Base-by-base conservation (phyloP, 2,329 filamentous ascomycete species). In the Xylaria sp. region DNA sequence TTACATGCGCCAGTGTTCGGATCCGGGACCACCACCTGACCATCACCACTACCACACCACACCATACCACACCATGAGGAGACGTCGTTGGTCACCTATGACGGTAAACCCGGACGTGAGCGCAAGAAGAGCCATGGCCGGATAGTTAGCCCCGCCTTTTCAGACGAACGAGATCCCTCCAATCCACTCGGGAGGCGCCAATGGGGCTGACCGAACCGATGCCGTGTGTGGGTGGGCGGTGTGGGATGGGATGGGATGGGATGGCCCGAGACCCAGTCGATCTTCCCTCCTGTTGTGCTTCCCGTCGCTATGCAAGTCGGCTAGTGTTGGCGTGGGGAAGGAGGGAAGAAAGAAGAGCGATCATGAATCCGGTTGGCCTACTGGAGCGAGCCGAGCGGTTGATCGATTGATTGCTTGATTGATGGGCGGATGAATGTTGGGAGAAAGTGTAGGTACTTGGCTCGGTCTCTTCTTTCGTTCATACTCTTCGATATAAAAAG, bases 101-200 rank as follows among this genome's bases (percentile, higher is more conserved):
- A 28, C 28, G 5, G 28, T 28, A 28, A 28, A 28, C 28, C 28
- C 28, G 41, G 34, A 56, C 41, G 28, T 55, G 48, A 23, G 48
- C 23, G 58, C 57, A 58, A 13, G n/a, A 28, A 6, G 28, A 5
- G 48, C 64, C 50, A 57, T 51, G 54, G 52, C 52, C 46, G 51
- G 58, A 44, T 2, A 37, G 10, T 23, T 23, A 50, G 13, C 58
- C 65, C 54, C 39, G 61, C 48, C 28, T 28, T 28, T 4, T 48
- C 48, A 59, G 50, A 41, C 59, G 31, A 41, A 41, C 59, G 31
- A 41, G 34, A 37, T 37, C 46, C 13, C 23, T n/a, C 23, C 48
- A 46, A 25, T 67, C 67, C 60, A 69, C 39, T 69, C 48, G 41
- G 67, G 37, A 44, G 12, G 37, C 50, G 10, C 39, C 31, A 52